phyloP scores from a whole-genome alignment of 106 monocot species.

The Acorus calamus region DNA sequence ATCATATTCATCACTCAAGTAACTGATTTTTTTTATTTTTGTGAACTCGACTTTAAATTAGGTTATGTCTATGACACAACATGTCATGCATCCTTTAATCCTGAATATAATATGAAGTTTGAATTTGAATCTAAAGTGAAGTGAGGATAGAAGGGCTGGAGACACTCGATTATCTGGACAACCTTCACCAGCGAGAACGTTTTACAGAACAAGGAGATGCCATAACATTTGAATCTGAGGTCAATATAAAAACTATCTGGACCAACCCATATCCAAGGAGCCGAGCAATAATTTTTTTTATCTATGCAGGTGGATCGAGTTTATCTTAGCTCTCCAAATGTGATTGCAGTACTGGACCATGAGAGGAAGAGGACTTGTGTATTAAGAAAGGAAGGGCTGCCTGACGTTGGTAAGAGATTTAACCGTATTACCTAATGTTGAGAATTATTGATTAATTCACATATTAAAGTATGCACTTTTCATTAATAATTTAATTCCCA shows the following conservation, averaged over 20 bases:
- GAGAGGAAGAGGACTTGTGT: slow-evolving; percentile 84
- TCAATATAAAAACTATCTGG: slow-evolving; percentile 9
- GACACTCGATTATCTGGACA: slow-evolving; percentile 89
- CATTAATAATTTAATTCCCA: too few relatives aligned
- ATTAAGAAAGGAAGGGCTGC: slow-evolving; percentile 80
- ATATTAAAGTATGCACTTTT: too few relatives aligned
- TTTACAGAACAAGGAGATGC: slow-evolving; percentile 96
- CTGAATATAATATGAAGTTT: neutral
- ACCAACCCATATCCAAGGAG: too few relatives aligned
- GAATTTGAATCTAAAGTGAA: slow-evolving; percentile 35
- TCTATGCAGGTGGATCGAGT: slow-evolving; percentile 74
- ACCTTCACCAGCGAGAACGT: slow-evolving; percentile 53
- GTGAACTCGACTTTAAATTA: too few relatives aligned
- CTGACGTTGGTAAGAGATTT: slow-evolving; percentile 60
- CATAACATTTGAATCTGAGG: slow-evolving; percentile 89
- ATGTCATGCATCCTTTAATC: too few relatives aligned
- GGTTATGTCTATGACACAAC: too few relatives aligned
- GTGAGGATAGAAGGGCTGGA: slow-evolving; percentile 92
- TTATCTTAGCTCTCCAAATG: slow-evolving; percentile 73
- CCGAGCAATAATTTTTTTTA: neutral
- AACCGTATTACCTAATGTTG: too few relatives aligned
- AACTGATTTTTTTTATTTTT: too few relatives aligned
- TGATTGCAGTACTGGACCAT: slow-evolving; percentile 77
- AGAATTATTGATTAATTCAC: too few relatives aligned
- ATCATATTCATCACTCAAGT: too few relatives aligned